Base-by-base conservation (phyloP, 1,284 basidiomycete species). In the Mycosarcoma maydis region DNA sequence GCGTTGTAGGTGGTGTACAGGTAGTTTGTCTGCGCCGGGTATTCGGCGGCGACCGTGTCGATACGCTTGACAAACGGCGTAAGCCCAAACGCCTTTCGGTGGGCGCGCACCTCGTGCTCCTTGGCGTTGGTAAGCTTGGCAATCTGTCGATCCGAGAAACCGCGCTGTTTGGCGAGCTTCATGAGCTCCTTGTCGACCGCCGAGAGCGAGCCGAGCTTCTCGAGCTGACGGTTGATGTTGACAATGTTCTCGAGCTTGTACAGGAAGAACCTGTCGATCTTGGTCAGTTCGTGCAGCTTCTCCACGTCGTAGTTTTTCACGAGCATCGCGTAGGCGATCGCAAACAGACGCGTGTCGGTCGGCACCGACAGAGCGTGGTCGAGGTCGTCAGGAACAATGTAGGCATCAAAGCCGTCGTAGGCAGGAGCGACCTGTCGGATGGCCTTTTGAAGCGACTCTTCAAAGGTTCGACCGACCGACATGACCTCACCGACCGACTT, bases 1-100 rank as follows among this genome's bases (percentile, higher is more conserved):
- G 94, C 96, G 81, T 98, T 98, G 87, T 98, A 99, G 17, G 96
- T 98, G 36, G 96, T 98, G 85, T 98, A 99, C 61, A 99, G 90
- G 85, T 98, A 98, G 86, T 98, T 98, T 79, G 96, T 98, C 84
- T 96, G 90, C 4, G 96, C 96, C 20, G 96, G 96, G 86, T 92
- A 98, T 84, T 99, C 96, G 69, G 96, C 96, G 27, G 95, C 96
- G 61, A 99, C 89, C 4, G 96, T 98, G 84, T 99, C 96, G 84
- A 99, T 98, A 67, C 94, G 92, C 85, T 99, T 98, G 82, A 99
- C 96, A 83, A 95, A 98, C 41, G 96, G 96, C 16, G 90, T 96
- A 76, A 98, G 88, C 47, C 90, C 88, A 62, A 91, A 85, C 4
- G 88, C 87, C 85, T 98, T 97, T 76, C 95, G 90, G 82, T 90